Base-by-base conservation (phyloP, 1,139 yeast species). In the Saccharomycopsis hybrid region DNA sequence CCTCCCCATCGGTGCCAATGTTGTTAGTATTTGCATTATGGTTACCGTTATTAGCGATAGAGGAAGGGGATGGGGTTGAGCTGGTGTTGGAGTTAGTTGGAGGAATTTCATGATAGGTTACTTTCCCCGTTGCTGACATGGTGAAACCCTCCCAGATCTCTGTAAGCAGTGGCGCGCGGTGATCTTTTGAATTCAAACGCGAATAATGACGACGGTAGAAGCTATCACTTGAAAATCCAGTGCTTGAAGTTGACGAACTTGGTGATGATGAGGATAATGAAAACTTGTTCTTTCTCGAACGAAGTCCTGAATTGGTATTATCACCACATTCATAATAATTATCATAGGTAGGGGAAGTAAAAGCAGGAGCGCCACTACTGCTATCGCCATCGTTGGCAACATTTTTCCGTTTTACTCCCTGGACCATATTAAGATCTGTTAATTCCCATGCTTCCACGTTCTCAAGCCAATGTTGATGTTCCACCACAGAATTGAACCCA, bases 121-220 rank as follows among this genome's bases (percentile, higher is more conserved):
- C 71, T 45, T 74, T 73, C 0, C 95, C 95, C 53, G 76, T 75
- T 28, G 79, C 77, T 2, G 77, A 73, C 69, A 87, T 76, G 1
- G 88, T 81, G 75, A 88, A 87, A 0, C 94, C 95, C 63, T 85
- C 89, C 90, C 94, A 85, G 4, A 77, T 56, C 50, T 72, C 70
- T 43, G 63, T 60, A n/a, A 64, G 57, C 13, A 51, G 52, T 29
- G 51, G 51, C 5, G 43, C 18, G 5, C 18, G n/a, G n/a, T n/a
- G n/a, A n/a, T n/a, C n/a, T n/a, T n/a, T n/a, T 3, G 31, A 40
- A 13, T 29, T 28, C 5, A 33, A 40, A 9, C 28, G n/a, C 13
- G 28, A 29, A 13, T 40, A 40, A 3, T 40, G 8, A 28, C 24
- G 4, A 5, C 25, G 5, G 28, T 29, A n/a, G 2, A 1, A 11